Conservation (phyloP, 176 grass and related monocot genomes). For the Oropetium thomaeum region DNA sequence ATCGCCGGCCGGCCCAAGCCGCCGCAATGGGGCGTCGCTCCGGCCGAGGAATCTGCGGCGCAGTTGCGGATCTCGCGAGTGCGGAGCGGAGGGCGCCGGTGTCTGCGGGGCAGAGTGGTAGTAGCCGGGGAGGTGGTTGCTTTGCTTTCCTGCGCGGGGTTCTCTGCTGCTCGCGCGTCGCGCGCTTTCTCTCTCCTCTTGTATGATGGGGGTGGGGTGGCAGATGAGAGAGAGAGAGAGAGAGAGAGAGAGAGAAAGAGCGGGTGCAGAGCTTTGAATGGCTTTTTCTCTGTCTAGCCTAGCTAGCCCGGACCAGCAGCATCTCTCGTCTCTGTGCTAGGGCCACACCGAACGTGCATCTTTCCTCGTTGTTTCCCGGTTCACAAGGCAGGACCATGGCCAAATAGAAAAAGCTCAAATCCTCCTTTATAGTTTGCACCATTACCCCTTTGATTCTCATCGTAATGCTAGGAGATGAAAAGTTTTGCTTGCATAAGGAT, state of each 20-base stretch:
- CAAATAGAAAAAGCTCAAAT: background rate
- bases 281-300: background rate
- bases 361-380: background rate
- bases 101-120: background rate
- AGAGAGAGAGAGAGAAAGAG: too few species aligned
- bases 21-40: constrained; percentile 20
- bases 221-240: too few species aligned
- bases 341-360: constrained; percentile 34
- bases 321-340: constrained; percentile 16
- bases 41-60: background rate
- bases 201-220: background rate
- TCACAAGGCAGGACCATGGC: background rate
- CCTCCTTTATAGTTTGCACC: background rate
- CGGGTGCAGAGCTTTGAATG: constrained; percentile 46
- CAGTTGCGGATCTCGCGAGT: constrained; percentile 26
- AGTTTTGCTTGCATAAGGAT: background rate
- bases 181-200: background rate
- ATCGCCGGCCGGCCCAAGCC: background rate
- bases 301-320: background rate
- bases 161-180: background rate
- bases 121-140: background rate
- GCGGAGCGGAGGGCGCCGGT: constrained; percentile 18
- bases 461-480: background rate
- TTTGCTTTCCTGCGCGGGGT: constrained; percentile 21
- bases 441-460: background rate